A percentile compares a stretch with the other conserved stretches of the same genome.
phyloP scores from a whole-genome alignment of 371 early-diverging fungal species.

The Actinomortierella wolfii region DNA sequence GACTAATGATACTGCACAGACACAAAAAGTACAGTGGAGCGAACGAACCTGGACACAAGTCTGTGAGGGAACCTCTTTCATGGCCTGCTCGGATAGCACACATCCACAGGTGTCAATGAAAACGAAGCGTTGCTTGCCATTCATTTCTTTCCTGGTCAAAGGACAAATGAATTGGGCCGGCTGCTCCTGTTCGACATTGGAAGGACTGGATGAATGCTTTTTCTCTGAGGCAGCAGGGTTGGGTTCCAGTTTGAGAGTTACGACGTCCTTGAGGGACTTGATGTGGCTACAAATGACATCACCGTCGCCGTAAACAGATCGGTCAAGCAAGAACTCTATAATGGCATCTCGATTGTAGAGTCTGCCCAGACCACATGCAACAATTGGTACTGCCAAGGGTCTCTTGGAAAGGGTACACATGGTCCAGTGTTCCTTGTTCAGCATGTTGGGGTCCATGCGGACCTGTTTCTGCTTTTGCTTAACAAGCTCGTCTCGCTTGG shows the following conservation, averaged over 20 bases:
- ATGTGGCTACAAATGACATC: constrained; percentile 85
- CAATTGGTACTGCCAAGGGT: constrained; percentile 79
- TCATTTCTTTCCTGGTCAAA: constrained; percentile 92
- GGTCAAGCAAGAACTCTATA: constrained; percentile 82
- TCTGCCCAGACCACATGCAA: constrained; percentile 81
- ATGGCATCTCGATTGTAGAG: constrained; percentile 93
- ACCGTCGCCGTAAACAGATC: constrained; percentile 79
- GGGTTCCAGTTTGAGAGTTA: constrained; percentile 69
- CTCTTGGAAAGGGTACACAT: constrained; percentile 91
- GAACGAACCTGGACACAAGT: constrained; percentile 60
- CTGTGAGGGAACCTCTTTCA: constrained; percentile 73
- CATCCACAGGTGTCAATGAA: constrained; percentile 86
- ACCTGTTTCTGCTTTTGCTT: constrained; percentile 84
- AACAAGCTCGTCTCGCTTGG: constrained; percentile 91
- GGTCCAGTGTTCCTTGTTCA: constrained; percentile 73
- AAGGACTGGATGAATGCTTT: constrained; percentile 25
- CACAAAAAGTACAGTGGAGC: not conserved
- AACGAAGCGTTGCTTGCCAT: constrained; percentile 84
- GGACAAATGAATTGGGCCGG: constrained; percentile 85
- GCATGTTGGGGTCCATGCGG: constrained; percentile 72
- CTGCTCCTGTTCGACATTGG: constrained; percentile 55
- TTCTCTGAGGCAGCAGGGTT: constrained; percentile 72
- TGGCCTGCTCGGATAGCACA: constrained; percentile 83
- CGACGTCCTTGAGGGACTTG: constrained; percentile 72
- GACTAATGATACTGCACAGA: not conserved